Evolutionary conservation across 805 yeast species (phyloP).

Genomic region (Lachancea thermotolerans): DNA sequence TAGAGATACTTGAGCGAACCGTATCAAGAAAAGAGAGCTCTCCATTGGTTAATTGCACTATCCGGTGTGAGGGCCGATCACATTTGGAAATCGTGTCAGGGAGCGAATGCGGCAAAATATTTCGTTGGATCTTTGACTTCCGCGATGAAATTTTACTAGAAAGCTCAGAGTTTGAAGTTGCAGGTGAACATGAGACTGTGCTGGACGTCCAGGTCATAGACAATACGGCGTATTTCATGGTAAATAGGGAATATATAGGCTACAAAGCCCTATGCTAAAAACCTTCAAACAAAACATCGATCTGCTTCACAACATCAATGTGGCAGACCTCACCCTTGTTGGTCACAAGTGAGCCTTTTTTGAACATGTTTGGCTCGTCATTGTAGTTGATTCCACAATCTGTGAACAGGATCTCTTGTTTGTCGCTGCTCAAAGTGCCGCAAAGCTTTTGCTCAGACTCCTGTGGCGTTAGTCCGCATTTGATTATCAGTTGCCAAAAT

Average conservation of each 20-base stretch:
- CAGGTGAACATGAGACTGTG: conserved; percentile 5
- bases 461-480: conserved; percentile 62
- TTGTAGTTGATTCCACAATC: conserved; percentile 84
- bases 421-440: conserved; percentile 78
- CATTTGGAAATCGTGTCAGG: conserved; percentile 13
- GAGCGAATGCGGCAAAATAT: conserved; percentile 17
- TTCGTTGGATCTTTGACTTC: conserved; percentile 15
- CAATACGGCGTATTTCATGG: conserved; percentile 10
- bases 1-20: conserved; percentile 8
- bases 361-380: conserved; percentile 79
- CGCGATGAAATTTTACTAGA: conserved; percentile 8
- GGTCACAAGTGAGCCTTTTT: conserved; percentile 60
- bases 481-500: conserved; percentile 77
- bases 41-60: conserved; percentile 14
- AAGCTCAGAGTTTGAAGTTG: conserved; percentile 1
- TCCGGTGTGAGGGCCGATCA: conserved; percentile 3
- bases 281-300: conserved; percentile 34
- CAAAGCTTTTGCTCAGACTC: conserved; percentile 73
- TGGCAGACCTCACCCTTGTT: conserved; percentile 47
- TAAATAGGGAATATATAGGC: conserved; percentile 8
- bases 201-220: conserved; percentile 7
- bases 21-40: conserved; percentile 3
- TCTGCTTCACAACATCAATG: conserved; percentile 34
- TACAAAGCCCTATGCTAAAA: conserved; percentile 10
- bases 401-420: conserved; percentile 77